Conservation (phyloP, 306 rosid genomes). For the Spatholobus suberectus region DNA sequence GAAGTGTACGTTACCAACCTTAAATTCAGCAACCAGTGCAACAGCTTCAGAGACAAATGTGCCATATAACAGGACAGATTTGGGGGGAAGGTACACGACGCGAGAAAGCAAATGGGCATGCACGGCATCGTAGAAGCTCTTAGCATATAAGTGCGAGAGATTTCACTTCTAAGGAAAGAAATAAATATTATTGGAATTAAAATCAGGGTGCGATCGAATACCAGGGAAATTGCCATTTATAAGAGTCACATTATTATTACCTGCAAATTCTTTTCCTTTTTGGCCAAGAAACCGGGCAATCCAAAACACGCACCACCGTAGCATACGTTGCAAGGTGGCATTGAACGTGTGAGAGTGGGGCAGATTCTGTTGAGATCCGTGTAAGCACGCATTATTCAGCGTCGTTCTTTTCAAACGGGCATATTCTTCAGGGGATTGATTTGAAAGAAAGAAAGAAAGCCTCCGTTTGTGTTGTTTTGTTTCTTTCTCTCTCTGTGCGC, state of each 20-base stretch:
- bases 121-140: slow-evolving; percentile 1
- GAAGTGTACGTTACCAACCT: slow-evolving; percentile 5
- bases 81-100: neutral
- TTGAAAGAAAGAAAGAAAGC: neutral
- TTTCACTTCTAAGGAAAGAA: slow-evolving; percentile 1
- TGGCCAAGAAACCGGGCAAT: neutral
- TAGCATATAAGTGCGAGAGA: neutral
- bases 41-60: slow-evolving; percentile 15
- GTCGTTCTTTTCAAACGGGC: neutral
- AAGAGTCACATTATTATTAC: neutral
- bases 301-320: neutral
- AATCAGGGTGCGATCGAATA: neutral
- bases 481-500: neutral
- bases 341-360: neutral
- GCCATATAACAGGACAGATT: neutral
- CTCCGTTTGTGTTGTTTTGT: neutral
- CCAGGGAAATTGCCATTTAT: neutral
- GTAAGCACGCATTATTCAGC: neutral
- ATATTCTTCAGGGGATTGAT: slow-evolving; percentile 21
- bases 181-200: neutral
- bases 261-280: neutral
- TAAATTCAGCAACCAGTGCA: slow-evolving; percentile 7
- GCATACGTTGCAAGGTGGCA: neutral
- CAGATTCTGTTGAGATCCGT: slow-evolving; percentile 14
- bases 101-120: neutral